These are phyloP conservation scores for Colletotrichum liriopes DNA, from an alignment of 2,329 filamentous ascomycete genomes.

Conservation along the genomic window DNA sequence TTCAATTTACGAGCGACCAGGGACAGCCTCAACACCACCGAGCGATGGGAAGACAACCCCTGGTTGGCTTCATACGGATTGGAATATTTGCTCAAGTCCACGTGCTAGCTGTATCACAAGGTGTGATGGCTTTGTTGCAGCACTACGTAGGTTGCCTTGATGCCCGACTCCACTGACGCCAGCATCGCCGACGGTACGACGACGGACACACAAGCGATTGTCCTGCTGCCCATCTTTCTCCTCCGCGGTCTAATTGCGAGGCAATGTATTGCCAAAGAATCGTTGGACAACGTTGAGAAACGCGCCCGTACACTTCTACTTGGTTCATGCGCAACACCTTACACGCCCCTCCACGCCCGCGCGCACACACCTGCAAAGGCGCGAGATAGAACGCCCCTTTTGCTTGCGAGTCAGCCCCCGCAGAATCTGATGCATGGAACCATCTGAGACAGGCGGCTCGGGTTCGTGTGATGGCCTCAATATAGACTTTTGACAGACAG, in stretches of 20 bases:
- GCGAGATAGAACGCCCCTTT: slow-evolving; percentile 1
- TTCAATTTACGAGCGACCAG: neutral
- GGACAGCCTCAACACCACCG: neutral
- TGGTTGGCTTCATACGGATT: neutral
- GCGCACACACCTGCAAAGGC: neutral
- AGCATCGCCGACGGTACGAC: neutral
- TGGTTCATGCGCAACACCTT: slow-evolving; percentile 23
- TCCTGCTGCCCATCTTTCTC: neutral
- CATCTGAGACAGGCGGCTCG: slow-evolving; percentile 35
- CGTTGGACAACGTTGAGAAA: neutral
- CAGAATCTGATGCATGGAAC: slow-evolving; percentile 35
- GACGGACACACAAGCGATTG: neutral
- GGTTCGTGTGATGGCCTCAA: slow-evolving; percentile 33
- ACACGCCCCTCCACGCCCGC: neutral
- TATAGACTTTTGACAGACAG: slow-evolving; percentile 30
- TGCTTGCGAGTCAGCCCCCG: slow-evolving; percentile 33
- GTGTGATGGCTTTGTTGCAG: slow-evolving; percentile 16
- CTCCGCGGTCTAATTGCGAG: neutral
- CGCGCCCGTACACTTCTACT: slow-evolving; percentile 18
- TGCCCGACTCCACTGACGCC: neutral
- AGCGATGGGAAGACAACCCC: neutral
- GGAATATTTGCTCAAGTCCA: slow-evolving; percentile 1
- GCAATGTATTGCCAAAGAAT: neutral
- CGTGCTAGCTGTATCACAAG: slow-evolving; percentile 16
- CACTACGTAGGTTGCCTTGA: neutral